These are phyloP conservation scores for Exophiala sp. DNA, from an alignment of 2,329 filamentous ascomycete species.

Conservation along the genomic window DNA sequence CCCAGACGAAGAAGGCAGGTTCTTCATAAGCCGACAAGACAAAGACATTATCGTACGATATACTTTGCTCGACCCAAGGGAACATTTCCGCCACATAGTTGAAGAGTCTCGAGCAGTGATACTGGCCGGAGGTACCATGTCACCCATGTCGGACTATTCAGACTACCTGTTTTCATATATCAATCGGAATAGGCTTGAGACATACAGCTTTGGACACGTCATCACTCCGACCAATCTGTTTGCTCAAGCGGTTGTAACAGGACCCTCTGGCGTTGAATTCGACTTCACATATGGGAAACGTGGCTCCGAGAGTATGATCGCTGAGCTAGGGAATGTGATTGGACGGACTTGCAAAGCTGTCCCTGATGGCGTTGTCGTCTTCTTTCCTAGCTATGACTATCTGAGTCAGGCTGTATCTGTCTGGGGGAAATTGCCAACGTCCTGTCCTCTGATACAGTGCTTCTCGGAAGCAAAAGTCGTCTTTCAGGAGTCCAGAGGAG, in stretches of 20 bases:
- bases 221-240: constrained; percentile 79
- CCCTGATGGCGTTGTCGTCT: constrained; percentile 86
- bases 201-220: constrained; percentile 90
- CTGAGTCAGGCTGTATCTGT: constrained; percentile 66
- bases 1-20: constrained; percentile 64
- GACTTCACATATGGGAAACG: constrained; percentile 86
- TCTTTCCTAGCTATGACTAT: constrained; percentile 94
- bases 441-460: constrained; percentile 9
- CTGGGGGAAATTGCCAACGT: constrained; percentile 52
- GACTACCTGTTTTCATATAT: constrained; percentile 81
- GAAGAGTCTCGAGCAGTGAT: constrained; percentile 82
- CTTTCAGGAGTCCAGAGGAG: constrained; percentile 52
- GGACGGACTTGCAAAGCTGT: constrained; percentile 69
- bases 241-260: constrained; percentile 64
- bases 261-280: constrained; percentile 55
- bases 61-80: constrained; percentile 82
- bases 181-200: constrained; percentile 61
- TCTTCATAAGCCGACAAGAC: constrained; percentile 53
- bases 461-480: constrained; percentile 55
- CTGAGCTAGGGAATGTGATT: constrained; percentile 70
- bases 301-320: constrained; percentile 64
- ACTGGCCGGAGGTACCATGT: constrained; percentile 94
- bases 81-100: constrained; percentile 85
- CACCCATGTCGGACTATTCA: constrained; percentile 87
- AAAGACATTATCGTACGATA: constrained; percentile 67